A percentile compares a stretch with the other conserved stretches of the same genome.
These are phyloP conservation scores for Houttuynia cordata DNA, from an alignment of 164 flowering plant genomes.

Conservation along the genomic window DNA sequence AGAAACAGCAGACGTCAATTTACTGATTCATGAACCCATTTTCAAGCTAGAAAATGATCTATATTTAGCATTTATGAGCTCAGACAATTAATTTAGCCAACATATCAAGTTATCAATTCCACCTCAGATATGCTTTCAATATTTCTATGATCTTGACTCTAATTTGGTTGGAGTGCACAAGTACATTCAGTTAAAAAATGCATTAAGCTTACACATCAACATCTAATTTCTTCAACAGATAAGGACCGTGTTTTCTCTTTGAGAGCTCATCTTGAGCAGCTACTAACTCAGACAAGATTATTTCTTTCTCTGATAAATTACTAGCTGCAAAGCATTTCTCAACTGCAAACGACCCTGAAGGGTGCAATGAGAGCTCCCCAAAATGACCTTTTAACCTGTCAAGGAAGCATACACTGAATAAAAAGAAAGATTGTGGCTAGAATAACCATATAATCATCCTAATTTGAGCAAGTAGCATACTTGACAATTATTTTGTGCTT, in stretches of 20 bases:
- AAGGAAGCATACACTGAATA: not conserved
- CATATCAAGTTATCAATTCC: not conserved
- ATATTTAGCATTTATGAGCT: not conserved
- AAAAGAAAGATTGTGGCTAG: not conserved
- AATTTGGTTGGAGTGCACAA: not conserved
- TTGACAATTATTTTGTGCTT: constrained; percentile 54
- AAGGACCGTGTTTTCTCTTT: constrained; percentile 83
- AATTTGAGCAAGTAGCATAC: constrained; percentile 27
- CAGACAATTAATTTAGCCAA: not conserved
- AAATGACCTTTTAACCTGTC: constrained; percentile 68
- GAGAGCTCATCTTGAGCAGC: constrained; percentile 52
- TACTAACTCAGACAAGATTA: constrained; percentile 55
- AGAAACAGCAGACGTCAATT: too few species aligned
- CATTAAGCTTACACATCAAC: constrained; percentile 50
- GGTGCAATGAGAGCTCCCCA: constrained; percentile 65
- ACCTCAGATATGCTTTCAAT: not conserved
- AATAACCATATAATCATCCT: not conserved
- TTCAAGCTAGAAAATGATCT: not conserved
- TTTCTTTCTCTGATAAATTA: constrained; percentile 47
- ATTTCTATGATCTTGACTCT: not conserved
- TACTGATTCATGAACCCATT: not conserved
- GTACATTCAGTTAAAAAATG: not conserved
- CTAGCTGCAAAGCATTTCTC: constrained; percentile 65
- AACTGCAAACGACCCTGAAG: constrained; percentile 71
- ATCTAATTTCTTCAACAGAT: constrained; percentile 66